Percentiles rank a stretch among this genome's conserved stretches.
phyloP scores from a whole-genome alignment of 2,329 filamentous ascomycete species.

The Westerdykella aurantiaca region DNA sequence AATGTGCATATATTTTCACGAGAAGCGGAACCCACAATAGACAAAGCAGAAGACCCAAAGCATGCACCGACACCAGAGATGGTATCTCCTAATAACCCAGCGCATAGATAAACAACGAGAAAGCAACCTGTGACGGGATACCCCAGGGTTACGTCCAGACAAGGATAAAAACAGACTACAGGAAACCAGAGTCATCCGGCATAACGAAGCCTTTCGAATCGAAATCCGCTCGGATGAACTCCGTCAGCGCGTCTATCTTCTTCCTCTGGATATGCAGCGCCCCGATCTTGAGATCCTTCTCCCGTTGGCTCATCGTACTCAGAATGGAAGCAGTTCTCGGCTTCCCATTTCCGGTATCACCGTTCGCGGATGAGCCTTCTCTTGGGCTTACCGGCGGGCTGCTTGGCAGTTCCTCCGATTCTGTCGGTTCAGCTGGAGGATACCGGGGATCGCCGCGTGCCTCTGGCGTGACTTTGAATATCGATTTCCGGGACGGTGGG shows the following conservation, averaged over 20 bases:
- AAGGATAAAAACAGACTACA: no score
- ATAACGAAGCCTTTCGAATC: slow-evolving; percentile 43
- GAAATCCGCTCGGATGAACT: slow-evolving; percentile 42
- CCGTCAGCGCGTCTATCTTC: slow-evolving; percentile 44
- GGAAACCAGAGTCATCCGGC: slow-evolving; percentile 39
- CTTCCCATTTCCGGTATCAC: slow-evolving; percentile 4
- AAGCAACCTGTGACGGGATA: no score
- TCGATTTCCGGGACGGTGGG: slow-evolving; percentile 35
- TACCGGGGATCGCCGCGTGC: slow-evolving; percentile 37
- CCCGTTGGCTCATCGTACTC: slow-evolving; percentile 35
- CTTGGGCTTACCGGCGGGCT: slow-evolving; percentile 5
- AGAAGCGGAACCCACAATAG: no score
- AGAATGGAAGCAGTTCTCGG: slow-evolving; percentile 25
- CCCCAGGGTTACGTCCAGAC: no score
- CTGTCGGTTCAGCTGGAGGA: slow-evolving; percentile 17
- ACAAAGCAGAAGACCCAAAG: no score
- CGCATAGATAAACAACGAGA: no score
- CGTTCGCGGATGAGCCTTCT: slow-evolving; percentile 2
- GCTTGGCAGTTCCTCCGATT: slow-evolving; percentile 4
- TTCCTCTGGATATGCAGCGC: slow-evolving; percentile 45
- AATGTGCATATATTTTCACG: no score
- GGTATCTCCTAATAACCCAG: no score
- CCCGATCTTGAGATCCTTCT: slow-evolving; percentile 34
- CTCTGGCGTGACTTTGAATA: slow-evolving; percentile 43
- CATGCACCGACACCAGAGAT: no score